Evolutionary conservation across 140 eudicot genomes (phyloP), one percentile per base, ranked within the genome.

Genomic region (Oenanthe javanica): DNA sequence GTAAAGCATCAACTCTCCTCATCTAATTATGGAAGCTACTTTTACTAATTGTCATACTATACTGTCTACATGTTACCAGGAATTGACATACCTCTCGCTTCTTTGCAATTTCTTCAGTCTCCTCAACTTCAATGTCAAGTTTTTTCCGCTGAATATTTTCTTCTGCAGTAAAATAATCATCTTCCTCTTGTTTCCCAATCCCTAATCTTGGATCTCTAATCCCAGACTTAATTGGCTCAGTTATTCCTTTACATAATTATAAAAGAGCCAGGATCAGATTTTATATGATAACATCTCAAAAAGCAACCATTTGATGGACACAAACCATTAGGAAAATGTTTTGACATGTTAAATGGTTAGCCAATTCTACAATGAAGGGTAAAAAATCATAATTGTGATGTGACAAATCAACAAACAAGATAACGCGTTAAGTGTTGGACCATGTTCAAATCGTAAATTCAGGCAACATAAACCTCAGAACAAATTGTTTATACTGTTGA

Each of bases 181-280:
- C 98, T 84, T 96, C 87, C 82, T 96, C 99, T 88, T 96, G 99
- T 79, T 96, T 96, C 66, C 99, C 97, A 1, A 96, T 79, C 19
- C 98, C 98, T 79, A 96, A 78, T 76, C 79, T 96, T 79, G 97
- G 87, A 88, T 96, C 99, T 81, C 99, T 85, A 55, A 96, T 91
- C 78, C 99, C 99, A 57, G 99, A 91, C 82, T 89, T 96, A 72
- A 96, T 96, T 69, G 98, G 99, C 88, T 96, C 99, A 27, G 83
- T 83, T 78, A 96, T 96, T 70, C 99, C 99, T 92, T 72, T 52
- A 76, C 45, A 80, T 13, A 79, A 81, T 63, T 57, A 77, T 43
- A 70, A 4, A 57, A 38, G 48, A 54, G 21, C 7, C 7, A 9
- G 23, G 64, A 72, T 16, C 25, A 82, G 43, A 14, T n/a, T 47